Conservation (phyloP, 1,284 basidiomycete species). For the Amylostereum areolatum region DNA sequence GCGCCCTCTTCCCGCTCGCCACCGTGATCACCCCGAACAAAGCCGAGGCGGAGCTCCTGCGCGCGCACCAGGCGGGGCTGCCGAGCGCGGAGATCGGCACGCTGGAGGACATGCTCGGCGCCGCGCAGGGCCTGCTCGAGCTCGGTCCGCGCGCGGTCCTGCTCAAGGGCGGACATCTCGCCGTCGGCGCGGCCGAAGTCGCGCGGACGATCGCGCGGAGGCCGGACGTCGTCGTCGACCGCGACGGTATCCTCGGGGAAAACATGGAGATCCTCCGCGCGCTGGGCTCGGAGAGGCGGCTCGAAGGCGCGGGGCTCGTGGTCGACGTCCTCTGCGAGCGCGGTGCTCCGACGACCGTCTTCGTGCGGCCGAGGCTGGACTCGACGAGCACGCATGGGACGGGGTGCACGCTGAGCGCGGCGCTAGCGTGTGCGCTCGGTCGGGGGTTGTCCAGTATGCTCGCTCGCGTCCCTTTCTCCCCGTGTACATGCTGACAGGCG, state of each 20-base stretch:
- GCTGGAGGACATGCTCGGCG: conserved; percentile 60
- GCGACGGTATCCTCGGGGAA: conserved; percentile 39
- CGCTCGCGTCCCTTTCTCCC: background rate
- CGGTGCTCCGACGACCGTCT: conserved; percentile 39
- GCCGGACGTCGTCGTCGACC: conserved; percentile 30
- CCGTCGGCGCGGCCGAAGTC: conserved; percentile 41
- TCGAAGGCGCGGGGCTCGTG: conserved; percentile 37
- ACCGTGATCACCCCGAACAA: conserved; percentile 86
- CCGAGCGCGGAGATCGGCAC: conserved; percentile 32
- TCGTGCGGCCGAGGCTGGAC: conserved; percentile 61
- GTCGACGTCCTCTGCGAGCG: conserved; percentile 70
- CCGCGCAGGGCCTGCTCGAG: conserved; percentile 46
- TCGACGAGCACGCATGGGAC: conserved; percentile 87
- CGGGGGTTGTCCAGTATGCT: conserved; percentile 40
- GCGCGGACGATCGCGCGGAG: conserved; percentile 19
- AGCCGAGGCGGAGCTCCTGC: conserved; percentile 71
- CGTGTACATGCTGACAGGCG: background rate
- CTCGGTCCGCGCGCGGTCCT: conserved; percentile 60
- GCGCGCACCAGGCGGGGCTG: background rate
- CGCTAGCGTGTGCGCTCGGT: conserved; percentile 68
- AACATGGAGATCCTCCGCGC: conserved; percentile 57
- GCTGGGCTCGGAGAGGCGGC: conserved; percentile 15
- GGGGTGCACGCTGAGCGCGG: conserved; percentile 87
- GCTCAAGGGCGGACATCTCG: conserved; percentile 86
- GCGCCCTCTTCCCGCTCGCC: conserved; percentile 68